Evolutionary conservation across 2,329 filamentous ascomycete genomes (phyloP).

Genomic region (Venturia effusa): DNA sequence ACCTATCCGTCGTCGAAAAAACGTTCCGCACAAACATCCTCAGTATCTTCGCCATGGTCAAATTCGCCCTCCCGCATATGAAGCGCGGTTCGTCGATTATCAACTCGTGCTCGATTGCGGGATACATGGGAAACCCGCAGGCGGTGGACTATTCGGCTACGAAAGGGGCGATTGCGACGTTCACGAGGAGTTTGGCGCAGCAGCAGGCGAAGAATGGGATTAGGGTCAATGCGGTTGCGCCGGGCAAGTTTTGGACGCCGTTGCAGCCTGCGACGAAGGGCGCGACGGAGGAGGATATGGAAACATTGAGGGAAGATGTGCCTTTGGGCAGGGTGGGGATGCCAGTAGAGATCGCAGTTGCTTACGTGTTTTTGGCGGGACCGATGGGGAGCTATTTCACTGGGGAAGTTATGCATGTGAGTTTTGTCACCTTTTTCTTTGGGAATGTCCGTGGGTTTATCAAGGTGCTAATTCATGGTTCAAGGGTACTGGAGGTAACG

Average conservation of each 20-base stretch:
- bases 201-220: slow-evolving; percentile 47
- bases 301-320: slow-evolving; percentile 15
- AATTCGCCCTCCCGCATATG: slow-evolving; percentile 47
- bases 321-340: slow-evolving; percentile 21
- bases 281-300: slow-evolving; percentile 18
- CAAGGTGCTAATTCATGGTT: not conserved
- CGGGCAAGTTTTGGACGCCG: slow-evolving; percentile 28
- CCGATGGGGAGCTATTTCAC: slow-evolving; percentile 20
- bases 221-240: slow-evolving; percentile 34
- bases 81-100: slow-evolving; percentile 41
- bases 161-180: slow-evolving; percentile 48
- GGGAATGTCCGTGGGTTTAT: too few relatives aligned
- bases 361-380: slow-evolving; percentile 20
- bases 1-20: slow-evolving; percentile 44
- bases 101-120: slow-evolving; percentile 44
- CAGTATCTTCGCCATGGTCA: slow-evolving; percentile 49
- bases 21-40: slow-evolving; percentile 48
- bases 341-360: slow-evolving; percentile 21
- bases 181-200: slow-evolving; percentile 42
- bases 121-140: slow-evolving; percentile 38
- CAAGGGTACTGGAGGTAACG: not conserved
- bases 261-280: slow-evolving; percentile 30
- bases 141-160: slow-evolving; percentile 45
- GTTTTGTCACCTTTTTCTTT: not conserved
- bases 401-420: slow-evolving; percentile 15